A percentile compares a stretch with the other conserved stretches of the same genome.
phyloP scores from a whole-genome alignment of 2,329 filamentous ascomycete species.

The Thermothelomyces thermophilus region DNA sequence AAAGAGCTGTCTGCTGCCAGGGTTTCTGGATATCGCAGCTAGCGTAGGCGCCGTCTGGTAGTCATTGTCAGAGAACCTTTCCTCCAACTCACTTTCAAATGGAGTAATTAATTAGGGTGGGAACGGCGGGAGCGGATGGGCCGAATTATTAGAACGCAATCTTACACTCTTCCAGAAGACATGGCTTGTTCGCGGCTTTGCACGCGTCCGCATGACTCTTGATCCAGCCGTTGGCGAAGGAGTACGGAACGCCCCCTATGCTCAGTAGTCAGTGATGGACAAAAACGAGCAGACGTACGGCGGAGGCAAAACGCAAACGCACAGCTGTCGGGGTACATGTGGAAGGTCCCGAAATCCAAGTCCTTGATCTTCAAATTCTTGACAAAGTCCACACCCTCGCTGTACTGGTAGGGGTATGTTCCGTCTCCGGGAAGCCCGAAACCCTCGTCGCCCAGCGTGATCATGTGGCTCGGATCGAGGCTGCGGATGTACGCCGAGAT shows the following conservation, averaged over 20 bases:
- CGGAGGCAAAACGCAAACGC: conserved; percentile 5
- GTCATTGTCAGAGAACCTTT: background rate
- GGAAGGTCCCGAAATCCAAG: conserved; percentile 43
- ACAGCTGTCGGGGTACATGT: conserved; percentile 35
- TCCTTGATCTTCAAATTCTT: conserved; percentile 33
- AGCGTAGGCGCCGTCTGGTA: conserved; percentile 23
- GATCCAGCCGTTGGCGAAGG: conserved; percentile 34
- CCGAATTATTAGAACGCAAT: conserved; percentile 1
- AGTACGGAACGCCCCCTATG: conserved; percentile 30
- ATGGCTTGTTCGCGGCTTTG: conserved; percentile 35
- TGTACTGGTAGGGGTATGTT: conserved; percentile 23
- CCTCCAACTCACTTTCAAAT: background rate
- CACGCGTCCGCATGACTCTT: conserved; percentile 34
- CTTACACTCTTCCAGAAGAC: conserved; percentile 37
- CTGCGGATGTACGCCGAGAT: conserved; percentile 56
- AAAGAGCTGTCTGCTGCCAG: conserved; percentile 30
- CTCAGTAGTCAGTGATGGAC: no score
- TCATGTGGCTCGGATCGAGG: conserved; percentile 54
- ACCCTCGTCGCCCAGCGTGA: conserved; percentile 53
- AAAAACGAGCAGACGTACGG: background rate
- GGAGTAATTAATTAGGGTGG: background rate
- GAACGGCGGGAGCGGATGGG: background rate
- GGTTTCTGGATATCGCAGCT: conserved; percentile 26
- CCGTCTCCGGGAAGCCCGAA: conserved; percentile 27
- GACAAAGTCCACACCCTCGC: conserved; percentile 25